These are phyloP conservation scores for Stylosanthes scabra DNA, from an alignment of 331 rosid genomes.

Conservation along the genomic window DNA sequence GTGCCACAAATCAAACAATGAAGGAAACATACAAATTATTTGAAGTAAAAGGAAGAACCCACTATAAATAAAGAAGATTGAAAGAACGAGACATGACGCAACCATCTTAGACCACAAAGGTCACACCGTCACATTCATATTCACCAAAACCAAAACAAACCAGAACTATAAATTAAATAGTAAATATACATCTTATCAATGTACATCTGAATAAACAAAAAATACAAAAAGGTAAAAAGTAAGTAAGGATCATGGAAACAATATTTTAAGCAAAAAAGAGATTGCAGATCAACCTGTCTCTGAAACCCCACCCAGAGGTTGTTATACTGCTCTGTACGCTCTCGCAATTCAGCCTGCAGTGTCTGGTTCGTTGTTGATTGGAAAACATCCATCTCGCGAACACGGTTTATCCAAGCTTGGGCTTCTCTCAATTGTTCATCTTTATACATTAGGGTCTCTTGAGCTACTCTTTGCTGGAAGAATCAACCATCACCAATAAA, in stretches of 20 bases:
- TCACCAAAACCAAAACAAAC: constrained; percentile 10
- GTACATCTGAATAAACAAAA: constrained; percentile 10
- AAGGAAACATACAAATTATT: constrained; percentile 20
- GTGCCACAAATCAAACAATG: constrained; percentile 42
- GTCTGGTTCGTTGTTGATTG: constrained; percentile 86
- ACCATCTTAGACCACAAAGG: too few relatives aligned
- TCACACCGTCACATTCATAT: background rate
- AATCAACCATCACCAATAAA: constrained; percentile 31
- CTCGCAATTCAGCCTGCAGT: constrained; percentile 89
- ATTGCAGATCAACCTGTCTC: constrained; percentile 75
- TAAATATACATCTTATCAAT: background rate
- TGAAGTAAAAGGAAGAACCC: background rate
- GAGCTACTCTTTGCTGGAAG: constrained; percentile 93
- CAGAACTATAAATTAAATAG: constrained; percentile 2
- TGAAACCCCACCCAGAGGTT: constrained; percentile 96
- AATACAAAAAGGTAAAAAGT: background rate
- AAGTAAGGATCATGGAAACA: background rate
- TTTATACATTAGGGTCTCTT: constrained; percentile 83
- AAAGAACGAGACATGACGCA: background rate
- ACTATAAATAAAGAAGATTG: constrained; percentile 19
- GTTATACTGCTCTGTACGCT: constrained; percentile 91
- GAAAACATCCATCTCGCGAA: constrained; percentile 92
- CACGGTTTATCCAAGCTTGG: constrained; percentile 93
- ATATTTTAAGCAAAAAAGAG: constrained; percentile 1
- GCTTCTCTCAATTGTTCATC: constrained; percentile 96